These are phyloP conservation scores for Ensete glaucum DNA, from an alignment of 176 grass and related monocot species.

Conservation along the genomic window DNA sequence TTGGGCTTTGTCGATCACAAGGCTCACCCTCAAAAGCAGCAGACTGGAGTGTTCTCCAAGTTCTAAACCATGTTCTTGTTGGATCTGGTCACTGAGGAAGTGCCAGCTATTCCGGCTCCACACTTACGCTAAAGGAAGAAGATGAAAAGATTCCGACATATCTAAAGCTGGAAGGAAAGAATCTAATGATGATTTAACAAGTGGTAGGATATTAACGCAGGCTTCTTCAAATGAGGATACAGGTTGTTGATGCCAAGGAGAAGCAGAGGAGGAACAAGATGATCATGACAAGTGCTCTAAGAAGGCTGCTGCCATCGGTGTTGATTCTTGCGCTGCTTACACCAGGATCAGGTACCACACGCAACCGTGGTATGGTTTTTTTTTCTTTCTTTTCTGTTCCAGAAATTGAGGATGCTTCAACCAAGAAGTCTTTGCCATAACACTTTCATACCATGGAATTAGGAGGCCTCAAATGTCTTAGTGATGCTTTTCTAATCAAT, in stretches of 20 bases:
- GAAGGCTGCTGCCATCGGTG: neutral
- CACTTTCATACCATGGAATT: too few relatives aligned
- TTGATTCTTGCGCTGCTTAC: neutral
- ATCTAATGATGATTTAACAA: neutral
- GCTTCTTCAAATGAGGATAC: neutral
- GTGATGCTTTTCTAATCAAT: too few relatives aligned
- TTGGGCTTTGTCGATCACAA: neutral
- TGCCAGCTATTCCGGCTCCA: conserved; percentile 4
- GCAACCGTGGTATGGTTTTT: too few relatives aligned
- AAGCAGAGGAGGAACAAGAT: neutral
- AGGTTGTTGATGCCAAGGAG: neutral
- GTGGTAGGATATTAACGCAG: neutral
- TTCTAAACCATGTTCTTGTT: neutral
- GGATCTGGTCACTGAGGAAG: neutral
- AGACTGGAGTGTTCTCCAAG: neutral
- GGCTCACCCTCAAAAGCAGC: neutral
- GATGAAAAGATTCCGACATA: neutral
- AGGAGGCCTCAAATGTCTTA: too few relatives aligned
- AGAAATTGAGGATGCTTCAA: too few relatives aligned
- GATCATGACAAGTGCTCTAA: neutral
- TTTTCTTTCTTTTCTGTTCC: too few relatives aligned
- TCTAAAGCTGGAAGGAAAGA: neutral
- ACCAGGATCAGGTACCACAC: neutral
- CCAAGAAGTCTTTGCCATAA: too few relatives aligned
- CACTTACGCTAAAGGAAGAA: conserved; percentile 6